Base-by-base conservation (phyloP, 352 stramenopile genomes). In the Phytopythium ostracodes region DNA sequence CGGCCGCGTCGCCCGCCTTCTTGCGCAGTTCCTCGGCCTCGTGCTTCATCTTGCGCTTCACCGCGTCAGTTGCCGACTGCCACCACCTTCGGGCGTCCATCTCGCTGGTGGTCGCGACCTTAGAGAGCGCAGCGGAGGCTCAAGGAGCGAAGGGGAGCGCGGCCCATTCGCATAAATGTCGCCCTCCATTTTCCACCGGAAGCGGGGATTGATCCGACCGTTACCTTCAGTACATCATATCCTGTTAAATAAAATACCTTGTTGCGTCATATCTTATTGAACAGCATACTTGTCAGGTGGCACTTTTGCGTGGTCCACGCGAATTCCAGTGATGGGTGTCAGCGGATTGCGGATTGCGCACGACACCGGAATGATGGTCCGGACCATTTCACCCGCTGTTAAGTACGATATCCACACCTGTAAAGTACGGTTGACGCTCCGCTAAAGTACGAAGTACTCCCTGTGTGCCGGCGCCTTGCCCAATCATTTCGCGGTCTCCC, bases 21-120 rank as follows among this genome's bases (percentile, higher is more conserved):
- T 63, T 44, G 33, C 50, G 61, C 57, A 81, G 62, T 67, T 68
- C 65, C 36, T 71, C 52, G 49, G 72, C 65, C 70, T 74, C 60
- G 42, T 47, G 56, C 35, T 18, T 31, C 55, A 60, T 60, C 22
- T n/a, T 60, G 40, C 40, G 29, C 31, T 10, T 22, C 33, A 31
- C 51, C 20, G 51, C 11, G 51, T 20, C 14, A 5, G 40, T 60
- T n/a, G 55, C 38, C 40, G 55, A 60, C 40, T 60, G 55, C 55
- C 47, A 54, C 6, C 47, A 11, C 5, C 25, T 10, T 1, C 27
- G 25, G 47, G 8, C 17, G 25, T n/a, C 47, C 47, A 54, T 54
- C 4, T 4, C 14, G 18, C 33, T 10, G 20, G 43, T 7, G 20
- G 8, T 27, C 20, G 42, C 18, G 2, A 20, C 42, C 33, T 10